Percentiles rank a stretch among this genome's conserved stretches.
Conservation (phyloP, 1,284 basidiomycete species). For the Polyporus tsugae region DNA sequence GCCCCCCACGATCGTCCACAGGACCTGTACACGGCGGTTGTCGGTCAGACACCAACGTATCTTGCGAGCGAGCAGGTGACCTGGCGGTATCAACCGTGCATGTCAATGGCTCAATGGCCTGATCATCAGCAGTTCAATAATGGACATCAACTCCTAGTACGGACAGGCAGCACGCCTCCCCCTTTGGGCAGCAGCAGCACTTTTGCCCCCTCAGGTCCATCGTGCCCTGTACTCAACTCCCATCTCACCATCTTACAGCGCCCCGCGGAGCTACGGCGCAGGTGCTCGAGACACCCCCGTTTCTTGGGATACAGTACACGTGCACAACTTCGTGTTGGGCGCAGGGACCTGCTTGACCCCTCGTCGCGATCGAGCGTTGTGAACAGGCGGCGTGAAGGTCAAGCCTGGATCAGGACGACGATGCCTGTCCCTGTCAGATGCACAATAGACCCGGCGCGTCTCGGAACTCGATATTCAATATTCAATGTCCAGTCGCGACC, state of each 20-base stretch:
- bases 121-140: background rate
- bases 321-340: background rate
- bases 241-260: background rate
- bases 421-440: background rate
- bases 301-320: background rate
- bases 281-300: background rate
- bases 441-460: background rate
- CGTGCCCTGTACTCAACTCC: background rate
- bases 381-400: background rate
- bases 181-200: background rate
- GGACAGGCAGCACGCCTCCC: background rate
- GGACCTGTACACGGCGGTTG: background rate
- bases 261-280: slow-evolving; percentile 3
- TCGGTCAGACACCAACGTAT: background rate
- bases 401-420: background rate
- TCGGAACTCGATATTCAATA: background rate
- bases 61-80: background rate
- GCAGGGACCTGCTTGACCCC: background rate
- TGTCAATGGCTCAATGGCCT: background rate
- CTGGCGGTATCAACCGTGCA: background rate
- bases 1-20: background rate
- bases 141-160: background rate
- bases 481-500: background rate
- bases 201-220: background rate
- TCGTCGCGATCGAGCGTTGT: background rate